A percentile compares a stretch with the other conserved stretches of the same genome.
Conservation (phyloP, 176 grass and related monocot species). For the Thinopyrum elongatum region DNA sequence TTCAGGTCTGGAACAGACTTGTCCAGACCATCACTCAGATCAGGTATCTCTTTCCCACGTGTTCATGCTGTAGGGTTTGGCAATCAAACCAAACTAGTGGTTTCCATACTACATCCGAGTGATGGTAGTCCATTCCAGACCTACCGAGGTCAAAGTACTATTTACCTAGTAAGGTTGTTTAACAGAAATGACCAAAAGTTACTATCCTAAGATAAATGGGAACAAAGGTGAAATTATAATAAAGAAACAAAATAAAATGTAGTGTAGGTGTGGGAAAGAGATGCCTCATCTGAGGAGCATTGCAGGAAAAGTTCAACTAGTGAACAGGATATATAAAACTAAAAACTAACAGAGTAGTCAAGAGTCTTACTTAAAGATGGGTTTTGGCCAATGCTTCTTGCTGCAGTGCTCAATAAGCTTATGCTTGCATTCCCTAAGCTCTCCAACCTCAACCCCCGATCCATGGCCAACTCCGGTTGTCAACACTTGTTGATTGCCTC, state of each 20-base stretch:
- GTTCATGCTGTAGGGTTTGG: background rate
- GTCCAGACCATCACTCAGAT: too few relatives aligned
- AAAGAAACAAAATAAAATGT: background rate
- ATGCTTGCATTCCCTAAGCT: constrained; percentile 64
- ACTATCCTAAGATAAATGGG: background rate
- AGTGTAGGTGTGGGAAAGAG: background rate
- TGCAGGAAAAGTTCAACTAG: background rate
- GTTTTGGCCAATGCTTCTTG: constrained; percentile 54
- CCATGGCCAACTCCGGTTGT: background rate
- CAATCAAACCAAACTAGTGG: background rate
- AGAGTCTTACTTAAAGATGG: constrained; percentile 71
- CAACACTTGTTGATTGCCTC: constrained; percentile 1
- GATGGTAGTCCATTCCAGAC: background rate
- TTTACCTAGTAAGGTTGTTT: too few relatives aligned
- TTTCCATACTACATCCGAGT: background rate
- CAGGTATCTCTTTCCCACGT: too few relatives aligned
- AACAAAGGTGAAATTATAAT: background rate
- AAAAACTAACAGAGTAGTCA: constrained; percentile 7
- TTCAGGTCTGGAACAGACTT: too few relatives aligned
- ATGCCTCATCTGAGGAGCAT: background rate
- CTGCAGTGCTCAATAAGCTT: constrained; percentile 66
- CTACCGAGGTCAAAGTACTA: too few relatives aligned
- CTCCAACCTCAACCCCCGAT: constrained; percentile 28
- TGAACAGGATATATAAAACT: background rate
- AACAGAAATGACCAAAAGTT: too few relatives aligned